These are phyloP conservation scores for Mycena filopes DNA, from an alignment of 768 basidiomycete species.

Conservation along the genomic window DNA sequence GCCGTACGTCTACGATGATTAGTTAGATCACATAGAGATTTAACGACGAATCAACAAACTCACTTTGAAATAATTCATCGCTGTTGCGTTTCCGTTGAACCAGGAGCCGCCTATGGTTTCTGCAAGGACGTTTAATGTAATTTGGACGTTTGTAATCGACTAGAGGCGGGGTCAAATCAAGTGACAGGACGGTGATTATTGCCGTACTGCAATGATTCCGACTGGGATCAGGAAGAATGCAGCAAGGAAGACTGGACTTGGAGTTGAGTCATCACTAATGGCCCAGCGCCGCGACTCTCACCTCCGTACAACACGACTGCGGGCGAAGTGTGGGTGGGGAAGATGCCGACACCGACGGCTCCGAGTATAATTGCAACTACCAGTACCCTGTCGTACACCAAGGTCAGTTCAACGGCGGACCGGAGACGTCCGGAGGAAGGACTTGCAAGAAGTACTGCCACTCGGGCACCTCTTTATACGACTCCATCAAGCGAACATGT, in stretches of 20 bases:
- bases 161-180: not conserved
- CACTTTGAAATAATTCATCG: conserved; percentile 46
- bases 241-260: conserved; percentile 18
- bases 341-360: conserved; percentile 42
- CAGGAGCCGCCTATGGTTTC: conserved; percentile 43
- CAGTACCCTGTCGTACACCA: conserved; percentile 26
- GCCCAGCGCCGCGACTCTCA: conserved; percentile 31
- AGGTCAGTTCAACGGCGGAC: too few species aligned
- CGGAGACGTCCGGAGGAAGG: not conserved
- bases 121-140: conserved; percentile 49
- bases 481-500: conserved; percentile 54
- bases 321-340: conserved; percentile 45
- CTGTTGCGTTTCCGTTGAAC: conserved; percentile 45
- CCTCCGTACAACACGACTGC: conserved; percentile 38
- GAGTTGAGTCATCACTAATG: not conserved
- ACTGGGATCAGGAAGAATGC: conserved; percentile 40
- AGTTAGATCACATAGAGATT: too few species aligned
- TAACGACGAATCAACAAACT: too few species aligned
- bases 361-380: conserved; percentile 43
- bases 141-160: conserved; percentile 46
- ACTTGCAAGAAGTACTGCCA: conserved; percentile 52
- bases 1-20: conserved; percentile 40
- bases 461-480: conserved; percentile 52
- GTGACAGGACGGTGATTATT: not conserved
- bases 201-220: conserved; percentile 40